Base-by-base conservation (phyloP, 2,329 filamentous ascomycete species). In the Phialocephala subalpina region DNA sequence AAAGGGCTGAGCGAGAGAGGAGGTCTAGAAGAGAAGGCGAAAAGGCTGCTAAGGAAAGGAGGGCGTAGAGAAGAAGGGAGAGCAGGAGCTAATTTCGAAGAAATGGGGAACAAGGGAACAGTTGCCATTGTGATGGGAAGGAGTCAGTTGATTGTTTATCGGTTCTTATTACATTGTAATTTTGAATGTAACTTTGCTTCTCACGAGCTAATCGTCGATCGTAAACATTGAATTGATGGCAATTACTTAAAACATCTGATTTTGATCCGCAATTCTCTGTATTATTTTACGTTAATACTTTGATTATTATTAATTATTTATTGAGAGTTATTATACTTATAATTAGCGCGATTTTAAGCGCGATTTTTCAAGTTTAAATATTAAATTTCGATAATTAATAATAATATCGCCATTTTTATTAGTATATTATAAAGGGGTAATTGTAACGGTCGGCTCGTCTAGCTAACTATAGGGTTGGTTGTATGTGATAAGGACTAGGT, bases 321-420 rank as follows among this genome's bases (percentile, higher is more conserved):
- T 49, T 49, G 45, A 49, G n/a, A 4, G 18, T 14, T 6, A n/a
- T 42, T 20, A 5, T 18, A 22, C n/a, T 47, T 18, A n/a, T n/a
- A n/a, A n/a, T n/a, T n/a, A n/a, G n/a, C n/a, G n/a, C n/a, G n/a
- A n/a, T n/a, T n/a, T n/a, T n/a, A n/a, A n/a, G n/a, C n/a, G n/a
- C n/a, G n/a, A n/a, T n/a, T n/a, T 12, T n/a, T 42, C 38, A 6
- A 12, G n/a, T 47, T 47, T 5, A 3, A 5, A 18, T 18, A 22
- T 22, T 2, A 11, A 5, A 11, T 22, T 5, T 47, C 27, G 22
- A 3, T 27, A 29, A 55, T 66, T 36, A 25, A 66, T 66, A 6
- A 20, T 29, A 29, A 63, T 66, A 42, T 63, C 60, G 3, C 60
- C 60, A 53, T 66, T 63, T 29, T 42, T 47, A 38, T 63, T 60